Conservation (phyloP, 2,329 filamentous ascomycete genomes). For the Scytalidium sp. region DNA sequence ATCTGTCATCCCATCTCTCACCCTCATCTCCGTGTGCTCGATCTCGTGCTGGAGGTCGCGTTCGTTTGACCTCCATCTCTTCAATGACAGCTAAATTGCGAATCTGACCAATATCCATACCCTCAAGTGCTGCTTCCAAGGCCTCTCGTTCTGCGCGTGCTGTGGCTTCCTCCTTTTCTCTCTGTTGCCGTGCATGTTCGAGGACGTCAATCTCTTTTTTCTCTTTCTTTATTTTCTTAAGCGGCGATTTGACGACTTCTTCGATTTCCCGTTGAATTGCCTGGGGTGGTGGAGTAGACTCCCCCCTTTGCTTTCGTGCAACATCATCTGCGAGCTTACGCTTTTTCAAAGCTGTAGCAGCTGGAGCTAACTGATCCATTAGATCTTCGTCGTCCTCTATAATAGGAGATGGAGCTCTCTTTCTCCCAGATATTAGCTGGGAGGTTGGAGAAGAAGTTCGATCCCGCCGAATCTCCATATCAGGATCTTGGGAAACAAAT, state of each 20-base stretch:
- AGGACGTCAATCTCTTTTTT: conserved; percentile 62
- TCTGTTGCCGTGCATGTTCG: conserved; percentile 58
- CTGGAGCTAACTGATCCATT: conserved; percentile 72
- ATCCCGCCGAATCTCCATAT: conserved; percentile 12
- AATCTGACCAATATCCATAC: conserved; percentile 69
- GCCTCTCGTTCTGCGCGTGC: conserved; percentile 52
- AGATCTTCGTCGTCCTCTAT: conserved; percentile 43
- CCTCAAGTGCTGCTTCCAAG: conserved; percentile 55
- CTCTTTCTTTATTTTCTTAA: conserved; percentile 27
- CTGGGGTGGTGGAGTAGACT: conserved; percentile 19
- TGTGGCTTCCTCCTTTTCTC: conserved; percentile 61
- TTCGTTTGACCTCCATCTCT: conserved; percentile 62
- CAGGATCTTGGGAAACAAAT: conserved; percentile 53
- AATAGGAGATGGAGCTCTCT: conserved; percentile 41
- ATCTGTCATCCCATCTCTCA: conserved; percentile 78
- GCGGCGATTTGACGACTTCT: conserved; percentile 18
- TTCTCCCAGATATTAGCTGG: conserved; percentile 24
- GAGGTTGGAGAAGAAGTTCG: conserved; percentile 12
- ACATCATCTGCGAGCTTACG: conserved; percentile 62
- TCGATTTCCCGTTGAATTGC: conserved; percentile 8
- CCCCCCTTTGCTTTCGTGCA: conserved; percentile 37
- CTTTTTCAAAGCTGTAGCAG: conserved; percentile 75
- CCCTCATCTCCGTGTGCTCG: conserved; percentile 34
- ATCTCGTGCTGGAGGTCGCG: conserved; percentile 24
- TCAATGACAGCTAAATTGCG: conserved; percentile 74